A percentile compares a stretch with the other conserved stretches of the same genome.
phyloP scores from a whole-genome alignment of 1,284 basidiomycete genomes.

The Apiotrichum mycotoxinovorans region DNA sequence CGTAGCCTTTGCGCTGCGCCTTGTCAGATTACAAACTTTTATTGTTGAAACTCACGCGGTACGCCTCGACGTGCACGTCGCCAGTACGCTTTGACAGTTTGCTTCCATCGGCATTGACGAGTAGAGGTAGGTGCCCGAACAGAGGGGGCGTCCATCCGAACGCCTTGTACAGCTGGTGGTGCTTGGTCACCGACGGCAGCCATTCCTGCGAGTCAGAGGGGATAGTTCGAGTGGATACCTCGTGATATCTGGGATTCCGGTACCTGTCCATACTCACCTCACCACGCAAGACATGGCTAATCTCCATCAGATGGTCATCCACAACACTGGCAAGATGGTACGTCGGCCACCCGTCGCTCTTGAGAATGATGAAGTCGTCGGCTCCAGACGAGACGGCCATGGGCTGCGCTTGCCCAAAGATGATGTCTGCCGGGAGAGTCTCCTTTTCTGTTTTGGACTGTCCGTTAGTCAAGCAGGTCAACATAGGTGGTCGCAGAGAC shows the following conservation, averaged over 20 bases:
- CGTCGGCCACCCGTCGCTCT: slow-evolving; percentile 89
- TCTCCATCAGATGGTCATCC: slow-evolving; percentile 93
- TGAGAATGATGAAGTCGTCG: slow-evolving; percentile 89
- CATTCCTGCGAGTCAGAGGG: slow-evolving; percentile 62
- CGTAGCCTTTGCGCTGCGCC: slow-evolving; percentile 70
- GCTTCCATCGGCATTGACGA: slow-evolving; percentile 83
- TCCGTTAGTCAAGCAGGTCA: neutral
- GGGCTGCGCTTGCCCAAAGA: slow-evolving; percentile 34
- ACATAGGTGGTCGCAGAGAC: neutral
- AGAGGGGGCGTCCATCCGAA: slow-evolving; percentile 68
- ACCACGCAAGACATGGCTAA: slow-evolving; percentile 91
- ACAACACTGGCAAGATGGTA: slow-evolving; percentile 96
- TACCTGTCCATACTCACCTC: slow-evolving; percentile 58
- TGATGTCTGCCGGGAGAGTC: slow-evolving; percentile 26
- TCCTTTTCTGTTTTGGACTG: slow-evolving; percentile 22
- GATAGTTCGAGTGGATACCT: neutral
- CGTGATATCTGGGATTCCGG: neutral
- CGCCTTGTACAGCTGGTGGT: slow-evolving; percentile 81
- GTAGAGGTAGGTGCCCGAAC: slow-evolving; percentile 87
- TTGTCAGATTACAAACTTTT: neutral
- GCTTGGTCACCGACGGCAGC: slow-evolving; percentile 90
- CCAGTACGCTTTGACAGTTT: slow-evolving; percentile 95
- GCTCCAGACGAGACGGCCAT: slow-evolving; percentile 20
- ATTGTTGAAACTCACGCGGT: slow-evolving; percentile 59
- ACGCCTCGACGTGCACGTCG: slow-evolving; percentile 81